Base-by-base conservation (phyloP, 139 green algal species). In the Chlamydomonas urium region DNA sequence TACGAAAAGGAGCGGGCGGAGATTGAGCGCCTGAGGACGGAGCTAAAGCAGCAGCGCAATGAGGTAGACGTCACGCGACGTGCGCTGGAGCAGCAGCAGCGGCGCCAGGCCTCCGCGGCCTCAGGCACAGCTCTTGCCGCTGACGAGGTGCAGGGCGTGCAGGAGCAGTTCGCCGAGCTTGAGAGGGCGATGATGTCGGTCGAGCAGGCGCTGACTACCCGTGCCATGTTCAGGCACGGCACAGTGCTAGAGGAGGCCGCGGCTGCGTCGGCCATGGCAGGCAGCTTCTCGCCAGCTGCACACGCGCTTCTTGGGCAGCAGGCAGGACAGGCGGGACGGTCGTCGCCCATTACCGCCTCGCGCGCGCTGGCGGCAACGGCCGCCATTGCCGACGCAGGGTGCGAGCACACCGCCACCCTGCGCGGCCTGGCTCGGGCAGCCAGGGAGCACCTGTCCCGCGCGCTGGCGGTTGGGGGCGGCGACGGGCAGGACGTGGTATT, bases 1-100 rank as follows among this genome's bases (percentile, higher is more conserved):
- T 67, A 45, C 29, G 60, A 67, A 31, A 67, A 67, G 60, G 60
- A 67, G 60, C 38, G 42, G 60, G 19, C 19, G 4, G 60, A 67
- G 23, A 14, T 67, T 6, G 60, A 45, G 4, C 26, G 33, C 10
- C 17, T 67, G 23, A 8, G 60, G 4, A 21, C n/a, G 17, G 32
- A 67, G 60, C 10, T 67, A 8, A 6, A 42, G 32, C 5, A 21
- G n/a, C 60, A 67, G 60, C 23, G 60, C 10, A 67, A 45, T 6
- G 60, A 67, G 60, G 21, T 45, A 28, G 60, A 67, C 21, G 17
- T 14, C 6, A 24, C 60, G 32, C 60, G 60, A 4, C 10, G 17
- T 14, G 32, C 60, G n/a, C 6, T 31, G 10, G 32, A 67, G 60
- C 8, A 6, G 60, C 33, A 42, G 60, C 60, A 10, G 14, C 60